Evolutionary conservation across 2,329 filamentous ascomycete species (phyloP).

Genomic region (Fusarium palustre): DNA sequence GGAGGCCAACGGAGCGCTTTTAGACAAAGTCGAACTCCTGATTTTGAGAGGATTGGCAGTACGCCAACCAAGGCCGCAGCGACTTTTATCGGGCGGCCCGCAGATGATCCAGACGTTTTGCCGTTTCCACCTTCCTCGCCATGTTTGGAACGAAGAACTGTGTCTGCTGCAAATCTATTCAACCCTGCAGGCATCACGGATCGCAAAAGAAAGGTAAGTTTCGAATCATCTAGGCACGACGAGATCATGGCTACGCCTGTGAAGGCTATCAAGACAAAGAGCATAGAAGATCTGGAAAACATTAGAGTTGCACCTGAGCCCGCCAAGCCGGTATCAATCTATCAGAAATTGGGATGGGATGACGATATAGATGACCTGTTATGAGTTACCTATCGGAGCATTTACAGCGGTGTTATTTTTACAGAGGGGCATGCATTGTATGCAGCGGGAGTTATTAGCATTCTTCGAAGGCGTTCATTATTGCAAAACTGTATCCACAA

Average conservation of each 20-base stretch:
- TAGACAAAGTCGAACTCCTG: conserved; percentile 46
- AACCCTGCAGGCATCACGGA: conserved; percentile 28
- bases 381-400: conserved; percentile 47
- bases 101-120: conserved; percentile 43
- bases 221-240: conserved; percentile 25
- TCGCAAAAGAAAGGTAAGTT: conserved; percentile 35
- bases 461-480: conserved; percentile 40
- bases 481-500: conserved; percentile 39
- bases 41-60: conserved; percentile 47
- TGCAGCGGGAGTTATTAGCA: conserved; percentile 35
- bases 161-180: conserved; percentile 26
- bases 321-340: conserved; percentile 59
- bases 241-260: conserved; percentile 56
- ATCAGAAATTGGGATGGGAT: conserved; percentile 68
- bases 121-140: conserved; percentile 54
- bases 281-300: conserved; percentile 15
- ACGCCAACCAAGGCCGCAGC: conserved; percentile 49
- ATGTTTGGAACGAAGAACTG: conserved; percentile 45
- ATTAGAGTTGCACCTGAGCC: conserved; percentile 23
- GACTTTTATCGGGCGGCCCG: conserved; percentile 48
- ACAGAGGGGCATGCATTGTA: conserved; percentile 33
- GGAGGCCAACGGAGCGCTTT: conserved; percentile 50
- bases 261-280: conserved; percentile 47
- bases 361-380: conserved; percentile 64
- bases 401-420: conserved; percentile 42